These are phyloP conservation scores for Cicer cuneatum DNA, from an alignment of 306 rosid genomes.

Conservation along the genomic window DNA sequence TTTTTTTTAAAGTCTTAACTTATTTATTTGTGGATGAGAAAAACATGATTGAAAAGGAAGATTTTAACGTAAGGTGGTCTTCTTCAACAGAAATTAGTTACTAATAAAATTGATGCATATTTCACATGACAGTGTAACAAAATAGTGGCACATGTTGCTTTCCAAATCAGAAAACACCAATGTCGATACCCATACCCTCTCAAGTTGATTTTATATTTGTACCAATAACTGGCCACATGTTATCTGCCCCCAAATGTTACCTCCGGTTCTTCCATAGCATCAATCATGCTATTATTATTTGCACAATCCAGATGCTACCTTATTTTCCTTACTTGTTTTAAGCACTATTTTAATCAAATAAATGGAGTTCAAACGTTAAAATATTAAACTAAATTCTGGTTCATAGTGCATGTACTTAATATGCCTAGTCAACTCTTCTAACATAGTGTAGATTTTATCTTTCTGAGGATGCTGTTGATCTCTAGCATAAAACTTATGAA, in stretches of 20 bases:
- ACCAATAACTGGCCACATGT: conserved; percentile 17
- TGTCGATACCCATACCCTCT: not conserved
- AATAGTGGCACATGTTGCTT: not conserved
- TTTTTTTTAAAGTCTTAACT: too few species aligned
- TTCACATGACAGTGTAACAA: not conserved
- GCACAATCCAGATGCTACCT: not conserved
- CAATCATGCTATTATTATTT: not conserved
- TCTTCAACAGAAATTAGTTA: too few species aligned
- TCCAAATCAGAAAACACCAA: conserved; percentile 3
- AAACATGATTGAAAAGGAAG: too few species aligned
- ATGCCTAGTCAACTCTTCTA: conserved; percentile 55
- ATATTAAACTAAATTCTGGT: conserved; percentile 37
- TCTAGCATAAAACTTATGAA: conserved; percentile 71
- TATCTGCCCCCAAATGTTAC: not conserved
- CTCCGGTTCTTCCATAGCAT: not conserved
- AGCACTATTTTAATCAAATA: not conserved
- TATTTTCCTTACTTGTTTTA: not conserved
- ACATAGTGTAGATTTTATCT: conserved; percentile 56
- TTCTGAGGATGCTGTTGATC: conserved; percentile 67
- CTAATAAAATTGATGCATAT: too few species aligned
- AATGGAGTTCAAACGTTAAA: conserved; percentile 1
- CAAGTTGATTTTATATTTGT: conserved; percentile 10
- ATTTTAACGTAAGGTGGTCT: too few species aligned
- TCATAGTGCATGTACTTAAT: conserved; percentile 43
- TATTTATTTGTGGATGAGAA: too few species aligned